A percentile compares a stretch with the other conserved stretches of the same genome.
phyloP scores from a whole-genome alignment of 164 flowering plant species.

The Protea cynaroides region DNA sequence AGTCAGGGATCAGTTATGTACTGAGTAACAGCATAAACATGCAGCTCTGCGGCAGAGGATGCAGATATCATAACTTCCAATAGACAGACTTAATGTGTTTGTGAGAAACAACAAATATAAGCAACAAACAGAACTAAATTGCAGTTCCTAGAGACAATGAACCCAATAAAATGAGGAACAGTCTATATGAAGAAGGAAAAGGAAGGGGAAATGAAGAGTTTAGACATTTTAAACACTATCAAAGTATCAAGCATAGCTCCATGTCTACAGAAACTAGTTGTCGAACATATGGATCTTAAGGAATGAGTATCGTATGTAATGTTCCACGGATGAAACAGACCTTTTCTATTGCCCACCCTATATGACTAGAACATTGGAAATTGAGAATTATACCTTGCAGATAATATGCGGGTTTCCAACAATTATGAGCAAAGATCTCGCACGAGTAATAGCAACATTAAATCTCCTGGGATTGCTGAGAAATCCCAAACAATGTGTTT shows the following conservation, averaged over 20 bases:
- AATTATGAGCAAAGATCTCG: slow-evolving; percentile 68
- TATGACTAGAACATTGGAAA: not conserved
- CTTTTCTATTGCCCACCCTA: not conserved
- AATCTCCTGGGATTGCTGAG: slow-evolving; percentile 92
- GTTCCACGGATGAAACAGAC: not conserved
- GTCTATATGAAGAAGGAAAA: not conserved
- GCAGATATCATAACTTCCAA: no score
- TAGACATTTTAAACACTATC: not conserved
- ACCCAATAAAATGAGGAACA: no score
- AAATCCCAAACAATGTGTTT: slow-evolving; percentile 63
- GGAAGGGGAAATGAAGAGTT: not conserved
- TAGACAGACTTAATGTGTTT: no score
- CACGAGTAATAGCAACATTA: slow-evolving; percentile 91
- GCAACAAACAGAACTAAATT: no score
- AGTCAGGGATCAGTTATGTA: not conserved
- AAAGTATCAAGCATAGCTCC: not conserved
- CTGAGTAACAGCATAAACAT: no score
- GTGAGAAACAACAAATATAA: no score
- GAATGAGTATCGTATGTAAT: no score
- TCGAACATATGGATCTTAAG: no score
- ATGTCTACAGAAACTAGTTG: no score
- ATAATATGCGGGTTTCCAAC: slow-evolving; percentile 92
- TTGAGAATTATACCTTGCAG: slow-evolving; percentile 45
- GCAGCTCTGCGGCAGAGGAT: no score
- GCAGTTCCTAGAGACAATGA: not conserved